phyloP scores from a whole-genome alignment of 2,329 filamentous ascomycete species.

The Fusarium longipes region DNA sequence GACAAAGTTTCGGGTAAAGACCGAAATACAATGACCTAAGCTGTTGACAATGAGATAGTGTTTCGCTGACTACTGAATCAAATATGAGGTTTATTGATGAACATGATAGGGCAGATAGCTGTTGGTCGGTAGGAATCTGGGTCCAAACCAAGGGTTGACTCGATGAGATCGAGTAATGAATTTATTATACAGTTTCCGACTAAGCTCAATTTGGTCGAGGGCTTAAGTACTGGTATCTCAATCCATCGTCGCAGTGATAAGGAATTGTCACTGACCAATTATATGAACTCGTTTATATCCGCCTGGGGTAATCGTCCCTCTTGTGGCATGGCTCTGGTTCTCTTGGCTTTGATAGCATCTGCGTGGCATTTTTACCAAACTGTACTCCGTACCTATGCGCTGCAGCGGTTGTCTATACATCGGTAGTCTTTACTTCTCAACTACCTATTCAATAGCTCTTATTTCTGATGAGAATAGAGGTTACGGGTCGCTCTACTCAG shows the following conservation, averaged over 20 bases:
- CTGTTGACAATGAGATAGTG: constrained; percentile 14
- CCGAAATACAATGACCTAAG: constrained; percentile 11
- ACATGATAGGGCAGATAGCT: constrained; percentile 33
- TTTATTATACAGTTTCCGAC: constrained; percentile 28
- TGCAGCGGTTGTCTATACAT: neutral
- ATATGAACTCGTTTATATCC: constrained; percentile 13
- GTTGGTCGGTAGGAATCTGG: constrained; percentile 9
- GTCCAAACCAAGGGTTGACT: constrained; percentile 51
- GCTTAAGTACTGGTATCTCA: constrained; percentile 36
- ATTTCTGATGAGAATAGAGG: no score
- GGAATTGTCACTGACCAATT: constrained; percentile 31
- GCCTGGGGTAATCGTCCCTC: constrained; percentile 42
- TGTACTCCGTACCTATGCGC: neutral
- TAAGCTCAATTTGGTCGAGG: constrained; percentile 24
- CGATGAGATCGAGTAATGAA: constrained; percentile 59
- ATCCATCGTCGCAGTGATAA: constrained; percentile 37
- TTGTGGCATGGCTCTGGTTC: constrained; percentile 25
- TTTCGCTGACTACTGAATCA: constrained; percentile 23
- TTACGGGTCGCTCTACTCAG: neutral
- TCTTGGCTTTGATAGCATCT: constrained; percentile 37
- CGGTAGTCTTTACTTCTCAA: neutral
- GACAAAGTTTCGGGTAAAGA: constrained; percentile 16
- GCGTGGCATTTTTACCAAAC: constrained; percentile 31
- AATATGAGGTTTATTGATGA: constrained; percentile 13
- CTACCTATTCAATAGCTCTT: neutral